phyloP scores from a whole-genome alignment of 208 protist genomes.

The Hexamita inflata region DNA sequence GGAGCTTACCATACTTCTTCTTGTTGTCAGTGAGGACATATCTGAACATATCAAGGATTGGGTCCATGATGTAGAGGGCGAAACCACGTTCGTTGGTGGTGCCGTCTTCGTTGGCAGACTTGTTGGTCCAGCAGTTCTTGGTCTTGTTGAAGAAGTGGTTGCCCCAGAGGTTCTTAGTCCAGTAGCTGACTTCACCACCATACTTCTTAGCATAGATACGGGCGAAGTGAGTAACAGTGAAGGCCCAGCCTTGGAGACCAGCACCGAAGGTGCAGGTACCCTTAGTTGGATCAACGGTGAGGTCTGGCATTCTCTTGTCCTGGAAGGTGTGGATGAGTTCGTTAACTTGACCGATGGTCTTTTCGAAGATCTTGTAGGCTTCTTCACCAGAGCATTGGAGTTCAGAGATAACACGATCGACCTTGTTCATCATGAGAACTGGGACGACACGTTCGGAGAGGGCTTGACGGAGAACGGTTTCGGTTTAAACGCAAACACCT shows the following conservation, averaged over 20 bases:
- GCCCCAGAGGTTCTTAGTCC: slow-evolving; percentile 84
- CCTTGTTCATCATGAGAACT: slow-evolving; percentile 96
- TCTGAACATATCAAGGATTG: slow-evolving; percentile 83
- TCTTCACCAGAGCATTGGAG: slow-evolving; percentile 69
- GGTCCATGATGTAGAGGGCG: slow-evolving; percentile 87
- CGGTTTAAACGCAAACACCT: slow-evolving; percentile 96
- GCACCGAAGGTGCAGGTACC: slow-evolving; percentile 92
- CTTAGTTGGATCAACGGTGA: slow-evolving; percentile 59
- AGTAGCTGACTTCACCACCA: slow-evolving; percentile 59
- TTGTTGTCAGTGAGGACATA: slow-evolving; percentile 74
- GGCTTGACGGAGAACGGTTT: slow-evolving; percentile 90
- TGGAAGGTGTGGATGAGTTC: slow-evolving; percentile 89
- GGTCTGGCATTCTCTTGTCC: slow-evolving; percentile 66
- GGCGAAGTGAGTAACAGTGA: slow-evolving; percentile 85
- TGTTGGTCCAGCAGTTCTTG: slow-evolving; percentile 67
- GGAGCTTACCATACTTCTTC: slow-evolving; percentile 74
- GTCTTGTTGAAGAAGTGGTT: slow-evolving; percentile 85
- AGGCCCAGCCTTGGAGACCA: slow-evolving; percentile 92
- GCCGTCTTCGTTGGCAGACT: slow-evolving; percentile 44
- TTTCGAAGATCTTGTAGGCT: slow-evolving; percentile 60
- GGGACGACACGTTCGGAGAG: slow-evolving; percentile 89
- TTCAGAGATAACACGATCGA: slow-evolving; percentile 83
- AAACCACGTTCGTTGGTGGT: slow-evolving; percentile 59
- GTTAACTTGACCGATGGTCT: slow-evolving; percentile 74
- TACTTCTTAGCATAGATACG: slow-evolving; percentile 79